phyloP scores from a whole-genome alignment of 495 filamentous ascomycete species.

The Talaromyces liani region DNA sequence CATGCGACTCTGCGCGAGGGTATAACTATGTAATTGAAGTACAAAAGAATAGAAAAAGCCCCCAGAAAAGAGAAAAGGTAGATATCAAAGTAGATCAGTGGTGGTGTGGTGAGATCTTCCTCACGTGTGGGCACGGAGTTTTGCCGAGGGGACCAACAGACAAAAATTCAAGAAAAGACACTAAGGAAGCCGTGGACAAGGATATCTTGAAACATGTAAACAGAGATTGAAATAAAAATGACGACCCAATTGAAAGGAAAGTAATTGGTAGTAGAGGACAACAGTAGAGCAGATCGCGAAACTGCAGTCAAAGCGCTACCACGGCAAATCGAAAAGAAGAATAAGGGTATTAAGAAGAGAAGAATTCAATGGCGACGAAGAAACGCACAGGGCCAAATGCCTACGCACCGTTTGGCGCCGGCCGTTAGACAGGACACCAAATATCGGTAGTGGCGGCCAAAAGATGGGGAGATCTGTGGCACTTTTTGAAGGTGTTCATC shows the following conservation, averaged over 20 bases:
- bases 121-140: background rate
- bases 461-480: slow-evolving; percentile 26
- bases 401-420: slow-evolving; percentile 51
- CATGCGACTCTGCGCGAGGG: slow-evolving; percentile 30
- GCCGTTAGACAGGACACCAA: slow-evolving; percentile 51
- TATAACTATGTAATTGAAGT: background rate
- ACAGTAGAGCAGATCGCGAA: background rate
- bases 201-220: background rate
- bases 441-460: slow-evolving; percentile 49
- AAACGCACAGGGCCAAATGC: slow-evolving; percentile 37
- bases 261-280: background rate
- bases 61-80: slow-evolving; percentile 6
- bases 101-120: background rate
- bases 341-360: background rate
- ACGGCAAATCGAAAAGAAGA: background rate
- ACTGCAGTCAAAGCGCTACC: background rate
- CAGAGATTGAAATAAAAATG: background rate
- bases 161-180: background rate
- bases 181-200: background rate
- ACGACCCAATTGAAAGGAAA: background rate
- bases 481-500: slow-evolving; percentile 48
- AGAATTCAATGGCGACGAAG: slow-evolving; percentile 8
- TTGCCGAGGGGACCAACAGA: background rate
- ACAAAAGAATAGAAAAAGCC: slow-evolving; percentile 13
- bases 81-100: background rate